Evolutionary conservation across 208 protist genomes (phyloP), one percentile per base, ranked within the genome.

Genomic region (Trypanosoma scelopori): DNA sequence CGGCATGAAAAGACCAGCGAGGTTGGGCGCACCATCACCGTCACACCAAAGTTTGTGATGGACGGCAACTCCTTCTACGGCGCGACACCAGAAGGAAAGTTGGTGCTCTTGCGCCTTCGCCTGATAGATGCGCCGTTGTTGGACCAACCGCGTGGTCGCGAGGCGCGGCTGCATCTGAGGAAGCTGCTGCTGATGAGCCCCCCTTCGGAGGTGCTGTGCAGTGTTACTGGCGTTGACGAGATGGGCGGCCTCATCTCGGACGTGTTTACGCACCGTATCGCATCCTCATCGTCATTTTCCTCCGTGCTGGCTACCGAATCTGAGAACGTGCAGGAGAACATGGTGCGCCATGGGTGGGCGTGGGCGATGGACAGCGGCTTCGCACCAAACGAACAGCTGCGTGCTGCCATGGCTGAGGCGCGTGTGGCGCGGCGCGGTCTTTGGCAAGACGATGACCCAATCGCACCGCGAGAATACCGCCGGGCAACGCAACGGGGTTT

Each of bases 21-120:
- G 23, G 39, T 71, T 59, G 66, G 66, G n/a, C n/a, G 27, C 25
- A 45, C 20, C 6, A 4, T 65, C 39, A 4, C 51, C 43, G 41
- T 71, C 12, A 32, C 16, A 16, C 57, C 57, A 20, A 37, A 50
- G 16, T 57, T 52, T 57, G 66, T 71, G 9, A 39, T 61, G 25
- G 66, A 71, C 59, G 66, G 66, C 4, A 53, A 39, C 41, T 65
- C n/a, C 41, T 71, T 71, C 39, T 71, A 71, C 45, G 66, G 47
- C 27, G 57, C 56, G 3, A 71, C 57, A 27, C 7, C 20, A 20
- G 57, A 64, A 16, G 57, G 57, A 39, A 71, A 52, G 28, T 5
- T 49, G 12, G 52, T 69, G 16, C 69, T 42, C 5, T 16, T 74
- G 15, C 69, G 69, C 39, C 56, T 74, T 11, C 59, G 69, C 7